Percentiles rank a stretch among this genome's conserved stretches.
Conservation (phyloP, 208 protist species). For the Leishmania aethiopica region DNA sequence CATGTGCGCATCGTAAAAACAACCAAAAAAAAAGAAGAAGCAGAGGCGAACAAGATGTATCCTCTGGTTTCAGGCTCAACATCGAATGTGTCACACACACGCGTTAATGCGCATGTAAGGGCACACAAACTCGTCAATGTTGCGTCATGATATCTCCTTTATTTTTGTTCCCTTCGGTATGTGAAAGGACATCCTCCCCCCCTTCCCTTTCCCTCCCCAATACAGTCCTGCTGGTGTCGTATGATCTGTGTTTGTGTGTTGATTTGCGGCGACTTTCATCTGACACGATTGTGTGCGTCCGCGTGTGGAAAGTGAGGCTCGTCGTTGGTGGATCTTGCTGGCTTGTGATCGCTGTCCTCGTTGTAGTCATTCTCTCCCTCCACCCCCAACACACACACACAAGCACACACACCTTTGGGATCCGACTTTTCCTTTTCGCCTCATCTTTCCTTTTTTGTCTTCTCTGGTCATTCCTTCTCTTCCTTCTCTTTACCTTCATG, state of each 20-base stretch:
- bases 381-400: no score
- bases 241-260: background rate
- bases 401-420: no score
- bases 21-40: background rate
- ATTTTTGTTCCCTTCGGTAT: no score
- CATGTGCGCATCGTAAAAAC: background rate
- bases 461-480: background rate
- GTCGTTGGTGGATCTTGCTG: background rate
- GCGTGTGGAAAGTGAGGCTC: background rate
- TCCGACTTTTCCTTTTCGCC: no score
- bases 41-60: background rate
- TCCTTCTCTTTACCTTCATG: no score
- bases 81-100: background rate
- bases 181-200: background rate
- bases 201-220: no score
- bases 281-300: background rate
- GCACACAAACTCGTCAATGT: background rate
- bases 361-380: background rate
- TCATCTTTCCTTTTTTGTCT: background rate
- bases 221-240: background rate
- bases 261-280: background rate
- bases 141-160: no score
- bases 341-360: background rate
- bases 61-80: background rate
- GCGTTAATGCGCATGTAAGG: background rate